Evolutionary conservation across 2,329 filamentous ascomycete genomes (phyloP).

Genomic region (Fusarium sp.): DNA sequence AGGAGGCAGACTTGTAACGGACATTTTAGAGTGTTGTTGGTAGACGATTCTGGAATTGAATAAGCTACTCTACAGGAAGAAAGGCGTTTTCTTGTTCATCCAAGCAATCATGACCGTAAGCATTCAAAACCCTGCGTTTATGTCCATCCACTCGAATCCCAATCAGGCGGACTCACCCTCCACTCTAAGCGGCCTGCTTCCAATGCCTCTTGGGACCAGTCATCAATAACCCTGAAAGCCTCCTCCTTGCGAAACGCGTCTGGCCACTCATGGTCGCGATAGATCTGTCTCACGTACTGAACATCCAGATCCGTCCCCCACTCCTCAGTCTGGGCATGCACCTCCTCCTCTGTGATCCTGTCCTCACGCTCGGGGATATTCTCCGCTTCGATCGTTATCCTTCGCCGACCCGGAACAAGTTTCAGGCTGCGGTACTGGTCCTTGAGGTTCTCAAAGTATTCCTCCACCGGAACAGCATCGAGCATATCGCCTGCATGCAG

Average conservation of each 20-base stretch:
- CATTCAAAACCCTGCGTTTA: not conserved
- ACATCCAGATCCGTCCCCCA: not conserved
- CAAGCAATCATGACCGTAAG: no score
- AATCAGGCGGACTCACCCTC: not conserved
- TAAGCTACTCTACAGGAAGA: no score
- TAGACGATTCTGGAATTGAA: no score
- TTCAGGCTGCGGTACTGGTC: not conserved
- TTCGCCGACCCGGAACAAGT: not conserved
- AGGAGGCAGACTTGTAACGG: not conserved
- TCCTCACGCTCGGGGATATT: not conserved
- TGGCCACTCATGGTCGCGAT: conserved; percentile 48
- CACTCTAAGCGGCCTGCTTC: no score
- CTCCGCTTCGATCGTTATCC: not conserved
- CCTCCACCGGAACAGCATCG: not conserved
- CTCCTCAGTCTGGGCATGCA: not conserved
- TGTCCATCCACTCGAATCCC: not conserved
- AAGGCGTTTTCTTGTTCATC: no score
- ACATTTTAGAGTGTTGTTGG: no score
- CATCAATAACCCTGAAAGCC: conserved; percentile 4
- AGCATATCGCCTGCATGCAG: not conserved
- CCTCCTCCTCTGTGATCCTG: not conserved
- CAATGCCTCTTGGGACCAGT: not conserved
- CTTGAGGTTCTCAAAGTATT: conserved; percentile 33
- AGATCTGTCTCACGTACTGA: conserved; percentile 35
- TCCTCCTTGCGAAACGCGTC: conserved; percentile 46